Base-by-base conservation (phyloP, 257 asterid genomes). In the Solanum rostratum region DNA sequence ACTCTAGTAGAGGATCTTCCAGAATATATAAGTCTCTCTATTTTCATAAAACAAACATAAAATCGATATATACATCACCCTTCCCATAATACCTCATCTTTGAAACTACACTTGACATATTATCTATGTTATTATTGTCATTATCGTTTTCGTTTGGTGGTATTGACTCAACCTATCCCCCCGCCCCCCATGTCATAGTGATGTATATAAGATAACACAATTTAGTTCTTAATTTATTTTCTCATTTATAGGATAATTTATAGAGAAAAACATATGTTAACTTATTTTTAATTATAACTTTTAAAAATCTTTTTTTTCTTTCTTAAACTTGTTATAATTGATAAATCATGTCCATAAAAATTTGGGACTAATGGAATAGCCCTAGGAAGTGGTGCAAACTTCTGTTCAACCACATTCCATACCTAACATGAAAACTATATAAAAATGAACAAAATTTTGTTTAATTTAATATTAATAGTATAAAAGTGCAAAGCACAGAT, bases 331-430 rank as follows among this genome's bases (percentile, higher is more conserved):
- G 39, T 33, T 2, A 10, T 7, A 54, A 10, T 19, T 0, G 1
- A 0, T 19, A 54, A 54, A 54, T 54, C 62, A 54, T 24, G 10
- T 24, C 37, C 19, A 11, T 12, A 62, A 22, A 24, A 24, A 62
- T 62, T 24, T 62, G 18, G 37, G 37, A 62, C 18, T 11, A 60
- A 60, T 22, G 69, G 9, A 22, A 3, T 66, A 69, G n/a, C n/a
- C n/a, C n/a, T n/a, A n/a, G 13, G 54, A 33, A 22, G 37, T 49
- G 79, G 92, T 91, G 91, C 90, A 88, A 80, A 90, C 78, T 79
- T 84, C 85, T 90, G 91, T 91, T 84, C 84, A 86, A 80, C 85
- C 95, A 88, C 90, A 86, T 88, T 86, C 81, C 66, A 88, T 89
- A 85, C 86, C 15, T 84, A 66, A 83, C 81, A 85, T 60, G 79